A percentile compares a stretch with the other conserved stretches of the same genome.
phyloP scores from a whole-genome alignment of 768 basidiomycete species.

The Trametes gibbosa region DNA sequence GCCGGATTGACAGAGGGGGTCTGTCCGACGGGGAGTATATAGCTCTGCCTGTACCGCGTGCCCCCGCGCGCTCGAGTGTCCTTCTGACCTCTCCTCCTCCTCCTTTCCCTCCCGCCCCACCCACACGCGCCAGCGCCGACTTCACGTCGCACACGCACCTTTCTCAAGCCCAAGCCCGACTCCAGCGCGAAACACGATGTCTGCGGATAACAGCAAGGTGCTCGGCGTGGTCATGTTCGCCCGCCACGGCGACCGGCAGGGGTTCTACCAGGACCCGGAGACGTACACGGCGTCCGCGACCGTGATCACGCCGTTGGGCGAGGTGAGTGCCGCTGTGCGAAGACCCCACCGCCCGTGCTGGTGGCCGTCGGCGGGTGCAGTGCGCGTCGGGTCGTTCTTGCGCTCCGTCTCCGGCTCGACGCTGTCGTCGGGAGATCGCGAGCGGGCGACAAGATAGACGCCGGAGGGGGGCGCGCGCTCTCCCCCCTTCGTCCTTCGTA shows the following conservation, averaged over 20 bases:
- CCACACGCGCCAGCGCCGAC: not conserved
- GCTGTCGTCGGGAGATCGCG: not conserved
- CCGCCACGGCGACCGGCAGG: constrained; percentile 32
- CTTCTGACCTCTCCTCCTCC: constrained; percentile 3
- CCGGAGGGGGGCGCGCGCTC: too few species aligned
- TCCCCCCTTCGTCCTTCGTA: too few species aligned
- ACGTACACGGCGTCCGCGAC: constrained; percentile 57
- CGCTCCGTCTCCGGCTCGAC: too few species aligned
- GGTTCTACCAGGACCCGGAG: constrained; percentile 62
- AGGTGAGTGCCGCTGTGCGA: constrained; percentile 37
- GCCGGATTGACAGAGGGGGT: not conserved
- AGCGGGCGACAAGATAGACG: not conserved
- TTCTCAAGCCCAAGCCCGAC: not conserved
- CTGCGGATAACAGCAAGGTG: constrained; percentile 17
- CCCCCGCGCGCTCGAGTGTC: not conserved
- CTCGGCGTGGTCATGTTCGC: constrained; percentile 28
- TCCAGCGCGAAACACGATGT: not conserved
- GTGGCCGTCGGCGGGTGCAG: not conserved
- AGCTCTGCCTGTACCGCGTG: not conserved
- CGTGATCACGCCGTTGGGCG: constrained; percentile 65
- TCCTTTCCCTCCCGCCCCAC: not conserved
- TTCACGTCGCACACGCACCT: not conserved
- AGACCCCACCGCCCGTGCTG: too few species aligned
- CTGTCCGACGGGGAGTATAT: not conserved
- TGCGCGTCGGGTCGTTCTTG: not conserved